These are phyloP conservation scores for Fusarium protoensiforme DNA, from an alignment of 2,329 filamentous ascomycete genomes.

Conservation along the genomic window DNA sequence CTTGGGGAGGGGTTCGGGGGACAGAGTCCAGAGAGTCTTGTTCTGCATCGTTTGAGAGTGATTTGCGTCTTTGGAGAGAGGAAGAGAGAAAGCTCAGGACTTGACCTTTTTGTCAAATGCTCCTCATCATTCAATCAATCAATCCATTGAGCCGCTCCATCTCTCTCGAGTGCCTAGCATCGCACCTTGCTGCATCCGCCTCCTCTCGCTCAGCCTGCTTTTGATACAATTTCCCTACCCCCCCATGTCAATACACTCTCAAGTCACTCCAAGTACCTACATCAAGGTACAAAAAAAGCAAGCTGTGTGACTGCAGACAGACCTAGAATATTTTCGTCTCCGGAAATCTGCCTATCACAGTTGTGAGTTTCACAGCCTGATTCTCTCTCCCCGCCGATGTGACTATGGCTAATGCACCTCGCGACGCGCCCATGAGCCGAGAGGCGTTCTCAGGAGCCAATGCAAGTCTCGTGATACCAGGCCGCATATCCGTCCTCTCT, in stretches of 20 bases:
- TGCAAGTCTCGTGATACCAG: not conserved
- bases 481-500: not conserved
- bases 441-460: not conserved
- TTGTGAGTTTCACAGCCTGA: not conserved
- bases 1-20: not conserved
- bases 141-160: not conserved
- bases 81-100: not conserved
- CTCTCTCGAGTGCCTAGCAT: not conserved
- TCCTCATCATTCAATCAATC: not conserved
- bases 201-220: not conserved
- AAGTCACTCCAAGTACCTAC: constrained; percentile 18
- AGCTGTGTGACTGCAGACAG: not conserved
- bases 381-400: not conserved
- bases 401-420: not conserved
- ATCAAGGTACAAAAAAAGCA: not conserved
- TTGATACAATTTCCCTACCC: not conserved
- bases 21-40: constrained; percentile 8
- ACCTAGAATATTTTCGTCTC: not conserved
- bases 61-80: not conserved
- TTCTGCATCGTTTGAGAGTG: constrained; percentile 5
- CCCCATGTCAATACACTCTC: not conserved
- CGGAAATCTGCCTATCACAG: not conserved
- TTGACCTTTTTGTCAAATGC: not conserved
- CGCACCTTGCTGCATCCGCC: not conserved
- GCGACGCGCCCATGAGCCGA: not conserved